Evolutionary conservation across 129 eudicot species (phyloP).

Genomic region (Flaveria robusta): DNA sequence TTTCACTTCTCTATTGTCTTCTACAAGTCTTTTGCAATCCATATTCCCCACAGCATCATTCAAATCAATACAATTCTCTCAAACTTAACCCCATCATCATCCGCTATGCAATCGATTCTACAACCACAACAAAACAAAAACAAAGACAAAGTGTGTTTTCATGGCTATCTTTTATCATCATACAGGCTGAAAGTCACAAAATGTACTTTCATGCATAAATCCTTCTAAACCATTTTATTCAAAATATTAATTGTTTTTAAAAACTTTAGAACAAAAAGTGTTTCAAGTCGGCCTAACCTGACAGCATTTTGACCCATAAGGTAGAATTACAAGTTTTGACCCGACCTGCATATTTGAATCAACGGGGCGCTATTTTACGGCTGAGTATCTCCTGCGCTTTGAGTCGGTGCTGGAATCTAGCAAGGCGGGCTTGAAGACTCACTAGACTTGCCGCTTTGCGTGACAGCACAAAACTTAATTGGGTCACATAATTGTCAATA

Average conservation of each 20-base stretch:
- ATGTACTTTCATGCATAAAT: background rate
- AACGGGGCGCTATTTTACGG: constrained; percentile 76
- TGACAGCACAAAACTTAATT: constrained; percentile 84
- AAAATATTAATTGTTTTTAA: background rate
- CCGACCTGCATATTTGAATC: constrained; percentile 10
- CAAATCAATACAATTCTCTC: constrained; percentile 26
- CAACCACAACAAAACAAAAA: constrained; percentile 11
- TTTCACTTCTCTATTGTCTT: constrained; percentile 26
- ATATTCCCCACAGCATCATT: constrained; percentile 23
- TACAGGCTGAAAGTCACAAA: background rate
- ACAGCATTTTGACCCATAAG: background rate
- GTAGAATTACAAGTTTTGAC: background rate
- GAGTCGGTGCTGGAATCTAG: constrained; percentile 88
- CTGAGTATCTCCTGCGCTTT: constrained; percentile 88
- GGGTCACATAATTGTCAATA: constrained; percentile 87
- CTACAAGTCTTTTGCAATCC: constrained; percentile 26
- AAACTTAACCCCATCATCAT: constrained; percentile 21
- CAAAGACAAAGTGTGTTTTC: background rate
- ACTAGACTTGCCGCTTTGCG: constrained; percentile 92
- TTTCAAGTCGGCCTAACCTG: background rate
- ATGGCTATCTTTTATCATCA: background rate
- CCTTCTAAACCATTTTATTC: background rate
- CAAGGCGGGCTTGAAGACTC: constrained; percentile 89
- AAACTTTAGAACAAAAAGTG: background rate
- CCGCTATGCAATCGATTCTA: constrained; percentile 21